Evolutionary conservation across 306 rosid species (phyloP).

Genomic region (Quercus aquifolioides): DNA sequence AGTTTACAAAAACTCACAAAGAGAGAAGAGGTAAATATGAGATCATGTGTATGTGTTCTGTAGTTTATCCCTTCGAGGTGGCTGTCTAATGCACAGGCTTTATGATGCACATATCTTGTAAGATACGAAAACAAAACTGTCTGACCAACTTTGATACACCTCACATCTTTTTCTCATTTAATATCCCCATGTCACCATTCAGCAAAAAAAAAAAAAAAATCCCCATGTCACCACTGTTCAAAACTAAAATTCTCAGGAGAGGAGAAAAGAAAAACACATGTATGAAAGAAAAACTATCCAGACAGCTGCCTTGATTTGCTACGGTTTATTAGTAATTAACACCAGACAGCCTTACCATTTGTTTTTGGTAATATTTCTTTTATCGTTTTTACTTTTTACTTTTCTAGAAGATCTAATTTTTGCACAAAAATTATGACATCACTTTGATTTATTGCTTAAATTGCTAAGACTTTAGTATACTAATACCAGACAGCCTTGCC

Average conservation of each 20-base stretch:
- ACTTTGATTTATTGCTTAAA: too few species aligned
- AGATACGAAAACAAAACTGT: slow-evolving; percentile 44
- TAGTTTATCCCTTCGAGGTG: slow-evolving; percentile 37
- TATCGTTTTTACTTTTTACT: too few species aligned
- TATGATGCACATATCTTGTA: slow-evolving; percentile 44
- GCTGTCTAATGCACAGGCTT: slow-evolving; percentile 24
- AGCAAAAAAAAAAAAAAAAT: not conserved
- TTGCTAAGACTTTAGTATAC: too few species aligned
- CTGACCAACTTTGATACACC: slow-evolving; percentile 29
- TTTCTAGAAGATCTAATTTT: too few species aligned
- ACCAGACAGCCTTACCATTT: too few species aligned
- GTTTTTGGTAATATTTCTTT: too few species aligned
- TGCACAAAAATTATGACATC: too few species aligned
- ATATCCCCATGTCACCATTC: slow-evolving; percentile 20
- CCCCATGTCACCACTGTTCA: slow-evolving; percentile 23
- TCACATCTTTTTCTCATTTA: slow-evolving; percentile 14
- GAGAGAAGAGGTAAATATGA: not conserved
- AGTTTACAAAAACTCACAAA: too few species aligned
- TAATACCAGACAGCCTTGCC: too few species aligned
- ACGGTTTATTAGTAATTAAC: too few species aligned
- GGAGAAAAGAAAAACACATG: not conserved
- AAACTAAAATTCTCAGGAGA: not conserved
- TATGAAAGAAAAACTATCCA: too few species aligned
- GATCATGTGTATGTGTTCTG: slow-evolving; percentile 16
- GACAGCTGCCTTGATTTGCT: too few species aligned